Base-by-base conservation (phyloP, 1,284 basidiomycete genomes). In the Neonothopanus nambi region DNA sequence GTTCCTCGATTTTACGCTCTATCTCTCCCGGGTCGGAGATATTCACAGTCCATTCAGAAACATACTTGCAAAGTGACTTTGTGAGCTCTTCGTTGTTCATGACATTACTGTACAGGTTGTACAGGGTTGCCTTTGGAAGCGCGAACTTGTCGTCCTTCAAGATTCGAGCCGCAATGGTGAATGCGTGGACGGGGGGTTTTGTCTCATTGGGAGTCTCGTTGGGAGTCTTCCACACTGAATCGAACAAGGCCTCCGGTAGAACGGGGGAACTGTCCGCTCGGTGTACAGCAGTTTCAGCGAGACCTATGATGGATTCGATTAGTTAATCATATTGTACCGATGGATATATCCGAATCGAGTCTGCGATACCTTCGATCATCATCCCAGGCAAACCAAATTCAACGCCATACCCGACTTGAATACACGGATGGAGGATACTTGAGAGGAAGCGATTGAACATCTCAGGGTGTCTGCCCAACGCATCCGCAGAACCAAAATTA, bases 331-430 rank as follows among this genome's bases (percentile, higher is more conserved):
- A n/a, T n/a, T n/a, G n/a, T n/a, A n/a, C n/a, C n/a, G n/a, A n/a
- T n/a, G n/a, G n/a, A n/a, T n/a, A n/a, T n/a, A n/a, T n/a, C n/a
- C n/a, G n/a, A 30, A 45, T 17, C 37, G 33, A n/a, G 3, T 15
- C 36, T 8, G 7, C 33, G 6, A 35, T 11, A 82, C 85, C 85
- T 75, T 88, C 85, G 2, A 80, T 79, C 15, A 84, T 65, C 63
- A 86, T 77, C 5, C 86, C 87, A 2, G 74, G 75, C 15, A 87
- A 61, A 6, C 77, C 75, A 59, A 89, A 86, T 61, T 89, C 87
- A 3, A 77, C 66, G 2, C 84, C 86, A 64, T 83, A 85, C 1
- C 84, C 85, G 1, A 72, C 59, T 54, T 87, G 84, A 38, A 89
- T 87, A 54, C 87, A 63, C 0, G 86, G 84, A 55, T 89, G 87